Evolutionary conservation across 768 basidiomycete species (phyloP), one percentile per base, ranked within the genome.

Genomic region (Phlebiopsis flavidoalba): DNA sequence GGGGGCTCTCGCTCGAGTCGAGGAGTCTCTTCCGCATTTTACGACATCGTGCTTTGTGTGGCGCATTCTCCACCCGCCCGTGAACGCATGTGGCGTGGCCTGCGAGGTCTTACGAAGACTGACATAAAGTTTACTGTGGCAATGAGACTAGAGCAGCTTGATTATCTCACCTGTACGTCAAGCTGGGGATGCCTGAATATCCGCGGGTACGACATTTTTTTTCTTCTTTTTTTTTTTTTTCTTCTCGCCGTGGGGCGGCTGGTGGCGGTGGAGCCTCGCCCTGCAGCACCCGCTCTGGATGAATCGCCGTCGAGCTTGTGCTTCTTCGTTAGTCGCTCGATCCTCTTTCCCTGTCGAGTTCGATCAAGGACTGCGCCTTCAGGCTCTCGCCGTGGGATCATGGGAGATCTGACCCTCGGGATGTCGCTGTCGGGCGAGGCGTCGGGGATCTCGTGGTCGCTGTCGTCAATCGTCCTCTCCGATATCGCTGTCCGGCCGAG

Each of bases 1-100:
- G n/a, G n/a, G n/a, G 84, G 70, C 83, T 82, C 74, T 89, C 87
- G 69, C 82, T 87, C 59, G 75, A 72, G 68, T 89, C 85, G 71
- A 85, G 73, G 40, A 88, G 75, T n/a, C 85, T n/a, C 86, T 67
- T 90, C 88, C 33, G 74, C 80, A n/a, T 68, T 79, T 77, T n/a
- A 80, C 75, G 11, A 79, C 81, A 5, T 83, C 76, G n/a, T n/a
- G 61, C 80, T 76, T 31, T n/a, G n/a, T n/a, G n/a, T n/a, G 80
- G 79, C 57, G 75, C 79, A 63, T 88, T n/a, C 86, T 31, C 83
- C n/a, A n/a, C n/a, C 84, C 26, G 54, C 76, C 73, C 12, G 86
- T 37, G 21, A 55, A 55, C 21, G 54, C 21, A n/a, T n/a, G n/a
- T n/a, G n/a, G n/a, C 8, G 54, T 37, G 8, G 54, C 54, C 24